Percentiles rank a stretch among this genome's conserved stretches.
Evolutionary conservation across 148 eudicot genomes (phyloP).

Genomic region (Vaccinium myrtillus): DNA sequence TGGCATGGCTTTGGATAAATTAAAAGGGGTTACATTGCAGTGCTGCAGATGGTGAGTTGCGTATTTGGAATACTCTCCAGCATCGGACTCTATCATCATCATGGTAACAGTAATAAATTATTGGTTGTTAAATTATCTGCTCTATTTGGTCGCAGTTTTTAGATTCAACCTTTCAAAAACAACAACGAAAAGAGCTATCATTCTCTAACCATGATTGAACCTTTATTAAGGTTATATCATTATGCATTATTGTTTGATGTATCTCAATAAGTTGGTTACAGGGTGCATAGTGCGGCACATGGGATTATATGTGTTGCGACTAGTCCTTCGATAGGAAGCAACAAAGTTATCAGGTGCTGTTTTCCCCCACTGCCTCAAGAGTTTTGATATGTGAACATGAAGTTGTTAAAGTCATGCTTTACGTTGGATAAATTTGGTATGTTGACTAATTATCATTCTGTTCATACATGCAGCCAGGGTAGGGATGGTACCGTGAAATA

Average conservation of each 20-base stretch:
- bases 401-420: background rate
- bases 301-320: constrained; percentile 72
- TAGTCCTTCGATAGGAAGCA: constrained; percentile 51
- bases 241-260: background rate
- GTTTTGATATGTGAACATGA: background rate
- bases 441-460: constrained; percentile 5
- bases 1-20: background rate
- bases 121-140: background rate
- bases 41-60: constrained; percentile 81
- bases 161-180: background rate
- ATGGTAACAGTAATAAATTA: constrained; percentile 40
- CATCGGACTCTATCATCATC: constrained; percentile 72
- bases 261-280: constrained; percentile 23
- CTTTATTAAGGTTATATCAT: background rate
- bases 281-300: constrained; percentile 82
- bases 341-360: constrained; percentile 60
- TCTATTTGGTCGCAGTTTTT: background rate
- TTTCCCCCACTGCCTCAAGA: background rate
- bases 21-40: constrained; percentile 34
- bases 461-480: constrained; percentile 59
- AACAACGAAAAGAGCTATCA: background rate
- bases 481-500: constrained; percentile 80
- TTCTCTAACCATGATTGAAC: constrained; percentile 2
- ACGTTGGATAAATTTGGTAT: background rate
- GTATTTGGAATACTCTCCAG: constrained; percentile 82